These are phyloP conservation scores for Ceraceosorus bombacis DNA, from an alignment of 1,284 basidiomycete species.

Conservation along the genomic window DNA sequence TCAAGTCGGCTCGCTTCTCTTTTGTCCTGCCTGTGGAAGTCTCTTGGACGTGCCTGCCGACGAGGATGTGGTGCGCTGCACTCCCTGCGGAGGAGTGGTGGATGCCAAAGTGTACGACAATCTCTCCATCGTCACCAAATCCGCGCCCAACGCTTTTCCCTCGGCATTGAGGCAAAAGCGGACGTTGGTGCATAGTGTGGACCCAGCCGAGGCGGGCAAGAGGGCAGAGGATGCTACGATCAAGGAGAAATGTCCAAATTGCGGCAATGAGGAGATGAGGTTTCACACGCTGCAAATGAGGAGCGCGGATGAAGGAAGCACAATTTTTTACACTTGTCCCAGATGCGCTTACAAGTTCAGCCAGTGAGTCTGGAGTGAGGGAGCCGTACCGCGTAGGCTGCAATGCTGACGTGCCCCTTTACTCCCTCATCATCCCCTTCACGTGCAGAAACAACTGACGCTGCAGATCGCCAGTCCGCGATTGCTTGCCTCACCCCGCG, in stretches of 20 bases:
- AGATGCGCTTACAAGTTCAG: slow-evolving; percentile 48
- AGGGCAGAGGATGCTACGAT: slow-evolving; percentile 56
- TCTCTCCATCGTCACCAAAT: slow-evolving; percentile 78
- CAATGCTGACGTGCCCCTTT: too few relatives aligned
- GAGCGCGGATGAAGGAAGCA: slow-evolving; percentile 50
- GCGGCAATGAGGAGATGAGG: slow-evolving; percentile 56
- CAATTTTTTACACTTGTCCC: slow-evolving; percentile 48
- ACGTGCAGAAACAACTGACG: too few relatives aligned
- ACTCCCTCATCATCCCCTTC: too few relatives aligned
- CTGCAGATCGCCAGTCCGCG: too few relatives aligned
- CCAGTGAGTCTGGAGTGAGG: too few relatives aligned
- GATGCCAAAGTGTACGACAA: slow-evolving; percentile 82
- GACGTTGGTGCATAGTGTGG: slow-evolving; percentile 62
- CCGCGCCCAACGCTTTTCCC: slow-evolving; percentile 88
- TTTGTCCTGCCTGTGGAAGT: slow-evolving; percentile 86
- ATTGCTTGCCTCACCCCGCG: too few relatives aligned
- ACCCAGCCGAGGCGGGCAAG: slow-evolving; percentile 21
- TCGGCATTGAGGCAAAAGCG: slow-evolving; percentile 77
- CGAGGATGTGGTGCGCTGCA: slow-evolving; percentile 69
- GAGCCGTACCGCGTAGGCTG: too few relatives aligned
- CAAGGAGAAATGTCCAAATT: slow-evolving; percentile 83
- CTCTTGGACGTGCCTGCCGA: slow-evolving; percentile 76
- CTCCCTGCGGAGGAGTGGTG: slow-evolving; percentile 78
- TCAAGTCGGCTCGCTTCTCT: slow-evolving; percentile 72
- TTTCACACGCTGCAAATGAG: slow-evolving; percentile 52